Conservation (phyloP, 768 basidiomycete species). For the Tylopilus vinaceipallidus region DNA sequence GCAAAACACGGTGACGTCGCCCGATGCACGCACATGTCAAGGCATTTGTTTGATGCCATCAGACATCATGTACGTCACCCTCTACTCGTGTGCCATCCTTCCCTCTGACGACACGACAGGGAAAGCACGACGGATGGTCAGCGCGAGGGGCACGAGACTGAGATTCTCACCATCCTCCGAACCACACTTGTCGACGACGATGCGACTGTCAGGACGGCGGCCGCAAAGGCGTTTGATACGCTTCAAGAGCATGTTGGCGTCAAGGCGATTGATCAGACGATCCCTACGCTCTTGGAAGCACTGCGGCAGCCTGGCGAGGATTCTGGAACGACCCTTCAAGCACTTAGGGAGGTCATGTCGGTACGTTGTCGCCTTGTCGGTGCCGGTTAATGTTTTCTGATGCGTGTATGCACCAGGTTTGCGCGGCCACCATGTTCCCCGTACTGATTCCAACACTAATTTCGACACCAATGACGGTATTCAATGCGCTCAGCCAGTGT, state of each 20-base stretch:
- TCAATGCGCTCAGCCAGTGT: slow-evolving; percentile 91
- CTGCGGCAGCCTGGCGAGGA: slow-evolving; percentile 89
- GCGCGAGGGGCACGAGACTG: slow-evolving; percentile 84
- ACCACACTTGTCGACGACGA: slow-evolving; percentile 86
- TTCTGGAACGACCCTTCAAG: slow-evolving; percentile 94
- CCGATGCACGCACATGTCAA: slow-evolving; percentile 64
- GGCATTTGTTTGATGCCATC: slow-evolving; percentile 87
- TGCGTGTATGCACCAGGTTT: slow-evolving; percentile 53
- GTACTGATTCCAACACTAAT: slow-evolving; percentile 93
- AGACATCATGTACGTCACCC: slow-evolving; percentile 73
- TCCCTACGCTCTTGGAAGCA: slow-evolving; percentile 91
- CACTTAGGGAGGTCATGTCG: slow-evolving; percentile 90
- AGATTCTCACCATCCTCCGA: slow-evolving; percentile 84
- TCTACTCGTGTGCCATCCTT: too few species aligned
- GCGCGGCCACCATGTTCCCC: slow-evolving; percentile 94
- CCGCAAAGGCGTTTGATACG: slow-evolving; percentile 85
- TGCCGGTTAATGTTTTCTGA: neutral
- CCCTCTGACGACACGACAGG: slow-evolving; percentile 46
- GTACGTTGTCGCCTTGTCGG: slow-evolving; percentile 41
- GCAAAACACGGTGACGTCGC: slow-evolving; percentile 59
- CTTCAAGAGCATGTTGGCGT: slow-evolving; percentile 90
- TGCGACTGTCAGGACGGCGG: slow-evolving; percentile 80
- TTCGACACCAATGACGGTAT: slow-evolving; percentile 85
- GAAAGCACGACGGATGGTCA: slow-evolving; percentile 81
- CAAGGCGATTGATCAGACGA: slow-evolving; percentile 93